Conservation (phyloP, 2,329 filamentous ascomycete genomes). For the Colletotrichum spinosum region DNA sequence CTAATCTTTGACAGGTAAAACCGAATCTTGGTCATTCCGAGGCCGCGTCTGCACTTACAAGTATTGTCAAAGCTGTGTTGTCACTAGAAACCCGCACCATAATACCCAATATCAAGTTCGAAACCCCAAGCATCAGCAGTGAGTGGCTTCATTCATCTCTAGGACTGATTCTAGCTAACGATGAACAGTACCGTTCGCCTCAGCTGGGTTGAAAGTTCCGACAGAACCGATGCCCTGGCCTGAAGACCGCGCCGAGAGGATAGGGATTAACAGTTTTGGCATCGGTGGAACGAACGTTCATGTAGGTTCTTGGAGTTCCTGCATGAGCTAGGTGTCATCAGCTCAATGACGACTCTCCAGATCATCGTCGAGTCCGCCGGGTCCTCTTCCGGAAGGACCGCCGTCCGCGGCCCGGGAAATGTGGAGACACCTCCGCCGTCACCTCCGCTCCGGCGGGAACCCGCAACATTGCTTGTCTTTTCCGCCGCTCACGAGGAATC, state of each 20-base stretch:
- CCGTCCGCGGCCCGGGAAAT: constrained; percentile 10
- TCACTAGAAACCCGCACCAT: constrained; percentile 35
- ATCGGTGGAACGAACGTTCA: constrained; percentile 54
- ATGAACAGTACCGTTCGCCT: constrained; percentile 39
- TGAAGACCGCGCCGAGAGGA: constrained; percentile 40
- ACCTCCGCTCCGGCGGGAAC: constrained; percentile 13
- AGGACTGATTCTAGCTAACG: background rate
- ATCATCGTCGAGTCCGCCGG: constrained; percentile 28
- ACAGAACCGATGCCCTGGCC: constrained; percentile 44
- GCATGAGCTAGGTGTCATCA: too few relatives aligned
- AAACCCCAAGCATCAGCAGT: constrained; percentile 32
- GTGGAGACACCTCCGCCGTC: constrained; percentile 24
- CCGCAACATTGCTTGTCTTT: constrained; percentile 28
- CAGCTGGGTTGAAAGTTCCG: constrained; percentile 42
- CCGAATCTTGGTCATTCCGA: constrained; percentile 53
- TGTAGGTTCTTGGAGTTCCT: constrained; percentile 35
- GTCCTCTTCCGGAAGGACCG: constrained; percentile 1
- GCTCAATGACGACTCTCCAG: background rate
- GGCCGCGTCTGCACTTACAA: constrained; percentile 46
- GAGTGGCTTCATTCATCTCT: background rate
- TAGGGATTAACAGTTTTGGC: constrained; percentile 53
- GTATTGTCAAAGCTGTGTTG: constrained; percentile 48
- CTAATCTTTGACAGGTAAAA: constrained; percentile 47
- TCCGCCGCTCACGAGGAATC: constrained; percentile 41
- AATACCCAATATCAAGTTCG: constrained; percentile 38